phyloP scores from a whole-genome alignment of 2,329 filamentous ascomycete species.

The Sporothrix pallida region DNA sequence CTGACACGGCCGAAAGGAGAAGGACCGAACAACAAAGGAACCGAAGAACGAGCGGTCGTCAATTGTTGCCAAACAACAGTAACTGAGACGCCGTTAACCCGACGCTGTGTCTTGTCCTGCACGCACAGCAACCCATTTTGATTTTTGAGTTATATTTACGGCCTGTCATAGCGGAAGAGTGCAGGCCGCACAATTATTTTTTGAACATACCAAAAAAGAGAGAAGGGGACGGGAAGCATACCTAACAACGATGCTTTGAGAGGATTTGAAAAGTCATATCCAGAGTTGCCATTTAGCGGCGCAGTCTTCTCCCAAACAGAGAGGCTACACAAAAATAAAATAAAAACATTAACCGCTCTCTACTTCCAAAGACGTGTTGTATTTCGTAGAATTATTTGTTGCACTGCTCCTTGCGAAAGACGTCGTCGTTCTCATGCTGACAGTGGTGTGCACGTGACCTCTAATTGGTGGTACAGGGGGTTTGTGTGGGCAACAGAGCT shows the following conservation, averaged over 20 bases:
- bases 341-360: background rate
- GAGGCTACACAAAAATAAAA: background rate
- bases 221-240: background rate
- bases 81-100: too few species aligned
- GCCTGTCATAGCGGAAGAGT: constrained; percentile 24
- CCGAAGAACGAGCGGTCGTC: too few species aligned
- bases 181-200: constrained; percentile 29
- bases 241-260: background rate
- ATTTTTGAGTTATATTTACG: constrained; percentile 31
- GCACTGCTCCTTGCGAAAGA: background rate
- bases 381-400: background rate
- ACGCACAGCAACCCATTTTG: background rate
- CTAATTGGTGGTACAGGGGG: background rate
- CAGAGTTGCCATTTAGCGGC: background rate
- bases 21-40: background rate
- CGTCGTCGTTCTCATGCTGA: background rate
- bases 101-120: background rate
- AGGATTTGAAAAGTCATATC: background rate
- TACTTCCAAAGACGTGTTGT: too few species aligned
- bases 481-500: constrained; percentile 25
- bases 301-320: background rate
- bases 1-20: background rate
- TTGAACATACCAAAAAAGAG: constrained; percentile 22
- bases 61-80: too few species aligned
- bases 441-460: constrained; percentile 25